Conservation (phyloP, 805 yeast species). For the Maudiozyma pseudohumilis region DNA sequence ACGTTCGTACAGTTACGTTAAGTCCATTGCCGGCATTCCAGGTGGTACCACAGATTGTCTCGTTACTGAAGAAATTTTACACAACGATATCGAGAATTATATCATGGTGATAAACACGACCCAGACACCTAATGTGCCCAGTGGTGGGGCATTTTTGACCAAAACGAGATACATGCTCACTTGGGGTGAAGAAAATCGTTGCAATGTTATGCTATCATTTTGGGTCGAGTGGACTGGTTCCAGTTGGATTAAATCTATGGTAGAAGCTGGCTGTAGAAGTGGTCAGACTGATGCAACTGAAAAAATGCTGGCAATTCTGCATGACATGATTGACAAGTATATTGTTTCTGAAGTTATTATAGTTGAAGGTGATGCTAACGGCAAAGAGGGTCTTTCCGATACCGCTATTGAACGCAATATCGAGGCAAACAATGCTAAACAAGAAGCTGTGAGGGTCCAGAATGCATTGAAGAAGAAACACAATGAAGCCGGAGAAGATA, state of each 20-base stretch:
- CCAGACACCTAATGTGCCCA: conserved; percentile 89
- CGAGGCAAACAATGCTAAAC: background rate
- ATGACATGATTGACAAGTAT: conserved; percentile 18
- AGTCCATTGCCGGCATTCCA: conserved; percentile 58
- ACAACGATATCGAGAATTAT: conserved; percentile 38
- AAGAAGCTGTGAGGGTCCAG: background rate
- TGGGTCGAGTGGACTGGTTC: conserved; percentile 82
- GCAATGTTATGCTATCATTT: conserved; percentile 56
- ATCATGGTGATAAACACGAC: conserved; percentile 56
- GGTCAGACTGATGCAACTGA: conserved; percentile 67
- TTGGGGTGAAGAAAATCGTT: conserved; percentile 61
- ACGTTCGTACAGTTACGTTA: conserved; percentile 49
- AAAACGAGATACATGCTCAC: conserved; percentile 60
- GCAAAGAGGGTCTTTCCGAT: background rate
- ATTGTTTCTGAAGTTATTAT: conserved; percentile 4
- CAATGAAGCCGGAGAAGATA: background rate
- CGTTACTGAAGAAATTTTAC: conserved; percentile 57
- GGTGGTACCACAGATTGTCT: conserved; percentile 80
- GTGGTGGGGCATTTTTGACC: conserved; percentile 73
- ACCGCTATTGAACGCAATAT: background rate
- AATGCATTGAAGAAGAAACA: background rate
- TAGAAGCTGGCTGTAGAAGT: conserved; percentile 71
- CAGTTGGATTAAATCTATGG: conserved; percentile 84
- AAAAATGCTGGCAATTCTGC: conserved; percentile 30
- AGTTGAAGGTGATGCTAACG: background rate